phyloP scores from a whole-genome alignment of 73 alveolate genomes.

The Strombidium stylifer region DNA sequence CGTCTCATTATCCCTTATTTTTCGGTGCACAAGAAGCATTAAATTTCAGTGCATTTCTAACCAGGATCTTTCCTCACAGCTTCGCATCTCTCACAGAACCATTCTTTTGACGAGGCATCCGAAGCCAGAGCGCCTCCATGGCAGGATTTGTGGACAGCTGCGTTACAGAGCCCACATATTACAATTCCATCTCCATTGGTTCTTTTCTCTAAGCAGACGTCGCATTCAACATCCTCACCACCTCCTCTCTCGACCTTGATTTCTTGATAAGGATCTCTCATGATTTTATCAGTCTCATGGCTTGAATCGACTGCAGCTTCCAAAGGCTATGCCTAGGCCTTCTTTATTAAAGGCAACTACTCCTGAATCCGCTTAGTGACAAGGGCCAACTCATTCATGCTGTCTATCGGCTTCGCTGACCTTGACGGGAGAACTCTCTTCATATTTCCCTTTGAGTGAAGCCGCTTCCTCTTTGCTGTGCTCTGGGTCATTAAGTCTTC shows the following conservation, averaged over 20 bases:
- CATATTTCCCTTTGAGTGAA: no score
- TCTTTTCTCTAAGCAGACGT: conserved; percentile 40
- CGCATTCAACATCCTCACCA: conserved; percentile 45
- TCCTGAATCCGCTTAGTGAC: no score
- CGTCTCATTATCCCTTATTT: conserved; percentile 13
- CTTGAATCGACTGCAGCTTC: no score
- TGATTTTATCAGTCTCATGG: no score
- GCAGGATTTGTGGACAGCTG: conserved; percentile 45
- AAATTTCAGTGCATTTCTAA: neutral
- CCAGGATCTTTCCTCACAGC: neutral
- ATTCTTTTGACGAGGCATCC: conserved; percentile 7
- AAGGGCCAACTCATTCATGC: no score
- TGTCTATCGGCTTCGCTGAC: no score
- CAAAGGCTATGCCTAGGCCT: no score
- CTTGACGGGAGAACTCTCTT: no score
- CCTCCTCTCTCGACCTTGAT: neutral
- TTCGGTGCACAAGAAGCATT: conserved; percentile 25
- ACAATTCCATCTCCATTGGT: conserved; percentile 39
- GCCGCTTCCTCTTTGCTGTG: no score
- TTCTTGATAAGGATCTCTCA: no score
- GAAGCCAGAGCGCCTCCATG: conserved; percentile 15
- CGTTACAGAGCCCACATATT: conserved; percentile 46
- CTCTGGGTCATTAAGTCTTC: no score
- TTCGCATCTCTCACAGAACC: conserved; percentile 50
- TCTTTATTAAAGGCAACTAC: no score